A percentile compares a stretch with the other conserved stretches of the same genome.
These are phyloP conservation scores for Allantophomopsis lycopodina DNA, from an alignment of 2,329 filamentous ascomycete species.

Conservation along the genomic window DNA sequence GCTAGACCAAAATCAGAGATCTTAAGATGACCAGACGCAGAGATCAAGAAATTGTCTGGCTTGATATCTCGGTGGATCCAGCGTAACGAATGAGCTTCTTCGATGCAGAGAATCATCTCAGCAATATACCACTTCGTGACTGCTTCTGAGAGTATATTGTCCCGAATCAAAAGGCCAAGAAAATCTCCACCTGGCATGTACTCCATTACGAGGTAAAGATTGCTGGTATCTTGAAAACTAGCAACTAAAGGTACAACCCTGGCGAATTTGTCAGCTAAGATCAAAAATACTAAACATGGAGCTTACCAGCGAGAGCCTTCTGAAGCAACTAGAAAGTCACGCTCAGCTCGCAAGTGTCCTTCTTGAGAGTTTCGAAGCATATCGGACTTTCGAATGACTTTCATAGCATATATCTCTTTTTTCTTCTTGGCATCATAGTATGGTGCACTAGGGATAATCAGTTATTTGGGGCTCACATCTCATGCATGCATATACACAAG, in stretches of 20 bases:
- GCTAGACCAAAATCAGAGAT: slow-evolving; percentile 95
- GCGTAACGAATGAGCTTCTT: slow-evolving; percentile 74
- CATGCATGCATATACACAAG: not conserved
- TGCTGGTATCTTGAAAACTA: slow-evolving; percentile 76
- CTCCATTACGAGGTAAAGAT: slow-evolving; percentile 91
- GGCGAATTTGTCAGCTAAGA: slow-evolving; percentile 1
- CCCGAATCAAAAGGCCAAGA: slow-evolving; percentile 69
- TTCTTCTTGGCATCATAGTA: slow-evolving; percentile 7
- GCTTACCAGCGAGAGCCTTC: slow-evolving; percentile 68
- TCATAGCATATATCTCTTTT: slow-evolving; percentile 80
- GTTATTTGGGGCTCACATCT: no score
- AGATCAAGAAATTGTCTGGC: slow-evolving; percentile 92
- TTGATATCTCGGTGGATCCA: slow-evolving; percentile 97
- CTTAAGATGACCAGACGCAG: slow-evolving; percentile 76
- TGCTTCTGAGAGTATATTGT: slow-evolving; percentile 68
- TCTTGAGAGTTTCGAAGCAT: slow-evolving; percentile 90
- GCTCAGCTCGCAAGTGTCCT: slow-evolving; percentile 78
- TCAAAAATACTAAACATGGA: not conserved
- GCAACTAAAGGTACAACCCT: slow-evolving; percentile 78
- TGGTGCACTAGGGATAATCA: not conserved
- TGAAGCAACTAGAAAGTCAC: slow-evolving; percentile 82
- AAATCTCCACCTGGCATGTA: slow-evolving; percentile 98
- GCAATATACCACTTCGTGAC: slow-evolving; percentile 79
- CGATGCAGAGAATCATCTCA: slow-evolving; percentile 91
- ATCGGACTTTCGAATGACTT: slow-evolving; percentile 85